A percentile compares a stretch with the other conserved stretches of the same genome.
phyloP scores from a whole-genome alignment of 495 filamentous ascomycete genomes.

The Daldinia loculata region DNA sequence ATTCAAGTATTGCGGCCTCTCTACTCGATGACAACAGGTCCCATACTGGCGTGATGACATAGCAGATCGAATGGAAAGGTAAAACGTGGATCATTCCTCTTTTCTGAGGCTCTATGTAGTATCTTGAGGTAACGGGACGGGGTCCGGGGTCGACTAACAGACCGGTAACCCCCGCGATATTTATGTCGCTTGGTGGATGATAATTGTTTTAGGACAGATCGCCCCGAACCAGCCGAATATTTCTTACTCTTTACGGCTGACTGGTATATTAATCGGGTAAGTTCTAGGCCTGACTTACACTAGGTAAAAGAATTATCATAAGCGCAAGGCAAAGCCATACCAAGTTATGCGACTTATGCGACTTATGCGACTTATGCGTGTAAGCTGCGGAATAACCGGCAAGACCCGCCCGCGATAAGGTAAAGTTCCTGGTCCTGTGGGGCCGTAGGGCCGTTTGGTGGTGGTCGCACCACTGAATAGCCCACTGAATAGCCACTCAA shows the following conservation, averaged over 20 bases:
- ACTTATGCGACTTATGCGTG: too few relatives aligned
- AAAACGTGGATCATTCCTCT: background rate
- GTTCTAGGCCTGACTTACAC: background rate
- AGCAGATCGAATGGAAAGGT: background rate
- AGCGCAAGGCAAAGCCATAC: background rate
- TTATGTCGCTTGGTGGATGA: background rate
- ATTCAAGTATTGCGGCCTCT: background rate
- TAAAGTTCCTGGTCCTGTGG: slow-evolving; percentile 1
- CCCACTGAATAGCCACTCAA: background rate
- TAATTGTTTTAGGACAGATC: background rate
- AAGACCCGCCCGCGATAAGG: background rate
- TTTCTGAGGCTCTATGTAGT: background rate
- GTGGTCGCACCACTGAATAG: slow-evolving; percentile 10
- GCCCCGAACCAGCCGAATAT: background rate
- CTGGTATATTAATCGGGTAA: background rate
- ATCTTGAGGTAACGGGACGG: background rate
- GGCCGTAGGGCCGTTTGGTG: slow-evolving; percentile 13
- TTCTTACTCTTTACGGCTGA: background rate
- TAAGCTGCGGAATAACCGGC: background rate
- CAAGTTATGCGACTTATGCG: background rate
- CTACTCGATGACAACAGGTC: background rate
- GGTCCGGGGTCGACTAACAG: background rate
- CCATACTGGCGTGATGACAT: background rate
- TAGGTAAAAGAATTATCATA: background rate
- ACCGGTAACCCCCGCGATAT: background rate